phyloP scores from a whole-genome alignment of 1,139 yeast species.

The Insectozyma bohioensis region DNA sequence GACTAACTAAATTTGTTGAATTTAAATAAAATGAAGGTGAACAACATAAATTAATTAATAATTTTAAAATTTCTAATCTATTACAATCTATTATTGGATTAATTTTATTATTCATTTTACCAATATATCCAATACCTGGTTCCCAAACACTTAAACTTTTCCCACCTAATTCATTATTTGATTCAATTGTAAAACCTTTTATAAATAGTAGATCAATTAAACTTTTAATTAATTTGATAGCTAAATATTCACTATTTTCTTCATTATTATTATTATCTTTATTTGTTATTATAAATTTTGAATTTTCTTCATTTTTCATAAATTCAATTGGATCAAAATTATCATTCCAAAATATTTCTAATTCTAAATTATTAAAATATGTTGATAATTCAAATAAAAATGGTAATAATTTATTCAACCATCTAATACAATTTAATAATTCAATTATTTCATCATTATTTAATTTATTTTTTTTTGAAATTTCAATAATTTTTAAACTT shows the following conservation, averaged over 20 bases:
- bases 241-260: constrained; percentile 35
- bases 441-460: constrained; percentile 12
- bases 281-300: too few species aligned
- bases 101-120: constrained; percentile 39
- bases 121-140: constrained; percentile 63
- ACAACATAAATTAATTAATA: constrained; percentile 59
- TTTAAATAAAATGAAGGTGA: constrained; percentile 61
- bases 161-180: constrained; percentile 7
- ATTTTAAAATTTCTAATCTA: constrained; percentile 64
- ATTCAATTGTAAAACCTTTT: constrained; percentile 55
- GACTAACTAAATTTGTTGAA: constrained; percentile 42
- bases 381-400: constrained; percentile 56
- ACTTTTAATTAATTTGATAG: constrained; percentile 46
- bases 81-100: constrained; percentile 58
- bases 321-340: constrained; percentile 13
- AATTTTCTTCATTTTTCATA: constrained; percentile 2
- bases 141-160: constrained; percentile 55
- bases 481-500: constrained; percentile 27
- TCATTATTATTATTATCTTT: background rate
- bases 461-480: constrained; percentile 2
- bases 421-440: constrained; percentile 60
- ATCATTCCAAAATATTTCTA: constrained; percentile 33
- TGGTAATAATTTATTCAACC: constrained; percentile 68
- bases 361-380: constrained; percentile 33
- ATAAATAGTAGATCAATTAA: constrained; percentile 57